These are phyloP conservation scores for Dictyostelium brefeldianum DNA, from an alignment of 78 protist genomes.

Conservation along the genomic window DNA sequence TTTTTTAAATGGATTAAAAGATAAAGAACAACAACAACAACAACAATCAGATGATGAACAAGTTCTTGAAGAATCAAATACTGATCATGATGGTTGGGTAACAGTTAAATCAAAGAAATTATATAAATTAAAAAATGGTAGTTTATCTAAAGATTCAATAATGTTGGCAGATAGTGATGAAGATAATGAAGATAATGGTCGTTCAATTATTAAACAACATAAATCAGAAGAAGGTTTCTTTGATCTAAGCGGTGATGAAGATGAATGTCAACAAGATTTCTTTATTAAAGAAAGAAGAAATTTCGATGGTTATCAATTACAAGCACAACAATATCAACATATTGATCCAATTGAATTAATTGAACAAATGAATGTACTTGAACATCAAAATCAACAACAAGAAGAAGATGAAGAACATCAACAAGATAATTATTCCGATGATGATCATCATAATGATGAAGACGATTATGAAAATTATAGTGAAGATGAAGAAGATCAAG, in stretches of 20 bases:
- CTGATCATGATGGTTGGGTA: conserved; percentile 31
- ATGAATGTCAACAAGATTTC: conserved; percentile 17
- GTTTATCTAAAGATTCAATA: neutral
- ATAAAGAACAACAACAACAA: neutral
- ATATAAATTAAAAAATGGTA: neutral
- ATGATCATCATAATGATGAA: conserved; percentile 7
- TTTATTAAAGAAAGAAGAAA: conserved; percentile 64
- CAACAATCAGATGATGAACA: neutral
- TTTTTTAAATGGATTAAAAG: neutral
- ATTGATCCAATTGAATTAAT: neutral
- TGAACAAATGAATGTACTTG: neutral
- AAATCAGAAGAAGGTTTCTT: conserved; percentile 53
- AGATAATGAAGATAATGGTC: neutral
- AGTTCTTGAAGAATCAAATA: neutral
- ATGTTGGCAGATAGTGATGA: neutral
- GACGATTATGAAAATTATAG: conserved; percentile 8
- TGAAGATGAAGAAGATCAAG: conserved; percentile 64
- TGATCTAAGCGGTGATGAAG: conserved; percentile 25
- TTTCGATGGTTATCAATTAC: conserved; percentile 38
- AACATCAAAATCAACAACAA: conserved; percentile 4
- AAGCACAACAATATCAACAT: conserved; percentile 40
- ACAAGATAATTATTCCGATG: conserved; percentile 3
- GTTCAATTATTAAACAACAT: neutral
- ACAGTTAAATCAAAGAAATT: conserved; percentile 38
- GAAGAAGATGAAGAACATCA: neutral